Conservation (phyloP, 495 filamentous ascomycete genomes). For the Neurospora sp. region DNA sequence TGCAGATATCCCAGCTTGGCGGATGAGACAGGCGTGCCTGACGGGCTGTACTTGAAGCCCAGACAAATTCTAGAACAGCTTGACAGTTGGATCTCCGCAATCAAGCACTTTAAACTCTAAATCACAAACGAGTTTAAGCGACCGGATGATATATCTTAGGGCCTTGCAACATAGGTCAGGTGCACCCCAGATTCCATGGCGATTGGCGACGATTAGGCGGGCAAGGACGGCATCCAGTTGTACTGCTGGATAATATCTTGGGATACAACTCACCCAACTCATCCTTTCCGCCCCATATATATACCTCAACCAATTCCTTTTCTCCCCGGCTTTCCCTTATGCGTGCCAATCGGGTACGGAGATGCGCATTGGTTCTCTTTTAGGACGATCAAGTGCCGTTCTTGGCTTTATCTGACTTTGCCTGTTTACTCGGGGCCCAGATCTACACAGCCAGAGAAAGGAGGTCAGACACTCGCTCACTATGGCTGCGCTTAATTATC, state of each 20-base stretch:
- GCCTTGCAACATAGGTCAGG: neutral
- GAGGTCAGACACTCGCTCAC: neutral
- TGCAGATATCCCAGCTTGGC: neutral
- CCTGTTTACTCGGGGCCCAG: neutral
- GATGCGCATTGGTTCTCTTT: too few species aligned
- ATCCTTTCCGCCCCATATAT: neutral
- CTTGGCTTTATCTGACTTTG: neutral
- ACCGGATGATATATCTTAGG: too few species aligned
- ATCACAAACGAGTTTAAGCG: neutral
- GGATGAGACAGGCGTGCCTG: too few species aligned
- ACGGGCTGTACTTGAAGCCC: too few species aligned
- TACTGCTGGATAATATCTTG: neutral
- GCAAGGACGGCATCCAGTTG: neutral
- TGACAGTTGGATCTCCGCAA: too few species aligned
- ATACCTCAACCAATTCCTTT: too few species aligned
- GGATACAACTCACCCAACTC: neutral
- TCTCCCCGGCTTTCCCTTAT: too few species aligned
- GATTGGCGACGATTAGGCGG: neutral
- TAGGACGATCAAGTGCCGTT: too few species aligned
- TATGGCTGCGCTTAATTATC: neutral
- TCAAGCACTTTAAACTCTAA: neutral
- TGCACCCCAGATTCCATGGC: neutral
- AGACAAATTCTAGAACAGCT: too few species aligned
- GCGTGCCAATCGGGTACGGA: too few species aligned
- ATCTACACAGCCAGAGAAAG: neutral